Percentiles rank a stretch among this genome's conserved stretches.
Evolutionary conservation across 139 green algal genomes (phyloP).

Genomic region (Micractinium conductrix): DNA sequence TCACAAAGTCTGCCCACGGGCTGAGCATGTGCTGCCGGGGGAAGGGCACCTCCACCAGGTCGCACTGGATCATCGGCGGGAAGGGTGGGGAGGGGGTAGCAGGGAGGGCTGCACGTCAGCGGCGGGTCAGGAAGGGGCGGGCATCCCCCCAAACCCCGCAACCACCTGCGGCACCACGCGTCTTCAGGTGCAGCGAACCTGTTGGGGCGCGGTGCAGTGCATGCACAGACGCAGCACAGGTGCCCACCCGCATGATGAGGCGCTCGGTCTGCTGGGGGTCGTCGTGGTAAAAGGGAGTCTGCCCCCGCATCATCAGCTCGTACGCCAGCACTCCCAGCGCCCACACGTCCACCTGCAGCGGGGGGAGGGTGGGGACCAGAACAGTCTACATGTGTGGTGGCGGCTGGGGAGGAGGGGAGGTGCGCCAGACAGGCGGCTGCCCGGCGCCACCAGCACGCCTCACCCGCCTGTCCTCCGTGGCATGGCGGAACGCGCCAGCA

Average conservation of each 20-base stretch:
- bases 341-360: constrained; percentile 72
- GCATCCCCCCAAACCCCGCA: too few relatives aligned
- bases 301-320: constrained; percentile 75
- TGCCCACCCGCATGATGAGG: constrained; percentile 68
- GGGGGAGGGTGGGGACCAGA: constrained; percentile 1
- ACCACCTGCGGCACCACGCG: too few relatives aligned
- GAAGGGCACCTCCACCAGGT: constrained; percentile 5
- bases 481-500: not conserved
- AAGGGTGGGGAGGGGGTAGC: not conserved
- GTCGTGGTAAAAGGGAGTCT: constrained; percentile 68
- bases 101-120: too few relatives aligned
- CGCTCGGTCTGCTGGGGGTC: constrained; percentile 76
- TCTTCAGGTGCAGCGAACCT: too few relatives aligned
- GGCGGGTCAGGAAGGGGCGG: too few relatives aligned
- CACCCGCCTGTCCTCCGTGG: not conserved
- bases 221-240: not conserved
- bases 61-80: not conserved
- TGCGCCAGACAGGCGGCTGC: not conserved
- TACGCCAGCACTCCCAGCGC: constrained; percentile 86
- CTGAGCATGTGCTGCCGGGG: not conserved
- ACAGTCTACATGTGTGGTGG: not conserved
- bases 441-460: not conserved
- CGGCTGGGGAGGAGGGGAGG: not conserved
- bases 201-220: not conserved
- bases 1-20: constrained; percentile 57